These are phyloP conservation scores for Aurantiochytrium sp. DNA, from an alignment of 108 stramenopile genomes.

Conservation along the genomic window DNA sequence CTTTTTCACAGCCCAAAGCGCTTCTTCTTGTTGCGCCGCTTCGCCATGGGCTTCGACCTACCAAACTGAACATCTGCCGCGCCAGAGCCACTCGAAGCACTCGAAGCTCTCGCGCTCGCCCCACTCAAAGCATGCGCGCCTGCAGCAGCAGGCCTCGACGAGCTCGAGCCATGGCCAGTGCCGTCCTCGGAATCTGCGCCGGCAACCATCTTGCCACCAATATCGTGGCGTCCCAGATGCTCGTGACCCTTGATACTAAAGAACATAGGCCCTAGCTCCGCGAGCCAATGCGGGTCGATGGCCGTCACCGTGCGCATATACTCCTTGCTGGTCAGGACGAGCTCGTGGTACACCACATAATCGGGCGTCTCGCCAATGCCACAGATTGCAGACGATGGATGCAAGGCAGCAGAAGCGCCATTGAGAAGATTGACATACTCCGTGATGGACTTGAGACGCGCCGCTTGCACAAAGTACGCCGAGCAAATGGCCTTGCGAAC, in stretches of 20 bases:
- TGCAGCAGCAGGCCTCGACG: no score
- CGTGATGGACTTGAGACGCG: slow-evolving; percentile 91
- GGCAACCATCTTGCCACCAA: no score
- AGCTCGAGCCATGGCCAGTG: no score
- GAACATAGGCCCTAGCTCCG: slow-evolving; percentile 97
- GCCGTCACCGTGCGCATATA: slow-evolving; percentile 97
- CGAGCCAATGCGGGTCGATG: slow-evolving; percentile 96
- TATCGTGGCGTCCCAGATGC: no score
- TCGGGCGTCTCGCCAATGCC: slow-evolving; percentile 97
- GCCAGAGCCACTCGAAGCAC: no score
- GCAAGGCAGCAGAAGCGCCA: slow-evolving; percentile 76
- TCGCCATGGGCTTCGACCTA: no score
- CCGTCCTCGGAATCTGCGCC: no score
- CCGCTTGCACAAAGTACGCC: slow-evolving; percentile 95
- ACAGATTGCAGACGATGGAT: slow-evolving; percentile 79
- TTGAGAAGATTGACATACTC: slow-evolving; percentile 98
- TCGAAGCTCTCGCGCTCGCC: no score
- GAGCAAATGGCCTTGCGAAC: slow-evolving; percentile 95
- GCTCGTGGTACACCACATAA: slow-evolving; percentile 95
- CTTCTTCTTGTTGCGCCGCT: no score
- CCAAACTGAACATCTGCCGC: no score
- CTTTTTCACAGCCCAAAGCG: no score
- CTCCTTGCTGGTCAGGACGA: slow-evolving; percentile 92
- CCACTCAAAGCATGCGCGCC: no score
- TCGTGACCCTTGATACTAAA: slow-evolving; percentile 36